phyloP scores from a whole-genome alignment of 495 filamentous ascomycete species.

The Neurospora sp. region DNA sequence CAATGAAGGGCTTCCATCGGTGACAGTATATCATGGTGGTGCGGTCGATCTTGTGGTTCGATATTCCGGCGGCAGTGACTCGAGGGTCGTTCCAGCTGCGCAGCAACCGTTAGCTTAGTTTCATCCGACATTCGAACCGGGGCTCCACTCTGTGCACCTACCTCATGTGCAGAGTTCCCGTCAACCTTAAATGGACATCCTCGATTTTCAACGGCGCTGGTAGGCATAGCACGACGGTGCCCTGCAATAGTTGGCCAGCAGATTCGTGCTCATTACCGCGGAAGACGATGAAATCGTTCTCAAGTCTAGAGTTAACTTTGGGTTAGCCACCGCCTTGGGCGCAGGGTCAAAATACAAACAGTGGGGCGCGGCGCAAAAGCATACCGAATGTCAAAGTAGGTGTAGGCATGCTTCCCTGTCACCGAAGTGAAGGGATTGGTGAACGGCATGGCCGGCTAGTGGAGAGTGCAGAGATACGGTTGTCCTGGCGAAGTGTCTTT shows the following conservation, averaged over 20 bases:
- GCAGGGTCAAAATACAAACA: background rate
- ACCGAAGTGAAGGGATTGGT: conserved; percentile 41
- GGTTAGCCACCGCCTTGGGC: background rate
- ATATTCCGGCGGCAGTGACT: conserved; percentile 38
- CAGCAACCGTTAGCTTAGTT: conserved; percentile 4
- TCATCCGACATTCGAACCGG: background rate
- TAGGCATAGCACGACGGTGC: conserved; percentile 66
- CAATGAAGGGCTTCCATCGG: conserved; percentile 40
- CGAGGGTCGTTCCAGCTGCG: conserved; percentile 39
- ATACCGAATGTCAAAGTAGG: conserved; percentile 48
- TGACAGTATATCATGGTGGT: conserved; percentile 33
- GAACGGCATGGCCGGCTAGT: conserved; percentile 32
- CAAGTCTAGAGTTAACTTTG: conserved; percentile 42
- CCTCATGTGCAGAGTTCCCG: conserved; percentile 59
- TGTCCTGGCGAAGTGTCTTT: background rate
- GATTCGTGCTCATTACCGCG: conserved; percentile 68
- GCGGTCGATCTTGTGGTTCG: conserved; percentile 38
- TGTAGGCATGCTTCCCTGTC: conserved; percentile 29
- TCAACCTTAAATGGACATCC: conserved; percentile 60
- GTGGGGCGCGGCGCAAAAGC: conserved; percentile 4
- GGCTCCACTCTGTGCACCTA: conserved; percentile 27
- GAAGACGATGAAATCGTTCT: conserved; percentile 70
- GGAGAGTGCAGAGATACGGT: background rate
- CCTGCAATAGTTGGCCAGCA: conserved; percentile 62
- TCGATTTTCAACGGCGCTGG: conserved; percentile 59